A percentile compares a stretch with the other conserved stretches of the same genome.
Conservation (phyloP, 2,329 filamentous ascomycete species). For the Mycosphaerelloides madeirae region DNA sequence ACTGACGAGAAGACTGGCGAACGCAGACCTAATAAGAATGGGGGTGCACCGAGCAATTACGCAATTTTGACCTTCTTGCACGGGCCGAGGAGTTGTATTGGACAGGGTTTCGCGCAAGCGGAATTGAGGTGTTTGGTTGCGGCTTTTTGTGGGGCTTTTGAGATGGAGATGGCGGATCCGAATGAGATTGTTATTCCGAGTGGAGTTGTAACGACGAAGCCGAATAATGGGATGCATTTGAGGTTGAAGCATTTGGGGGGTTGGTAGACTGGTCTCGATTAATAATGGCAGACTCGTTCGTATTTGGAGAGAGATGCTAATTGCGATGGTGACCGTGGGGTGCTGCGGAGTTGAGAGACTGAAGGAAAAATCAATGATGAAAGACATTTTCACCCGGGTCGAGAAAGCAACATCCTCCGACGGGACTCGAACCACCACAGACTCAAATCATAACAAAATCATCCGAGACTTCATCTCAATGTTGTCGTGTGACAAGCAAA, state of each 20-base stretch:
- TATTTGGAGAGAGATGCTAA: too few species aligned
- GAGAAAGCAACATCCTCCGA: too few species aligned
- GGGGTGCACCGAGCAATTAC: slow-evolving; percentile 59
- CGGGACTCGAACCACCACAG: too few species aligned
- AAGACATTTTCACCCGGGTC: too few species aligned
- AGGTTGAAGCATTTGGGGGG: slow-evolving; percentile 17
- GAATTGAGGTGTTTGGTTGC: slow-evolving; percentile 29
- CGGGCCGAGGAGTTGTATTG: slow-evolving; percentile 79
- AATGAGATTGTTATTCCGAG: slow-evolving; percentile 23
- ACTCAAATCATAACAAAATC: too few species aligned
- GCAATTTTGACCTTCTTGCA: slow-evolving; percentile 24
- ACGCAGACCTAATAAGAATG: slow-evolving; percentile 51
- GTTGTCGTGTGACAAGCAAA: too few species aligned
- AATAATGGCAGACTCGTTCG: too few species aligned
- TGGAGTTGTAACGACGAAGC: slow-evolving; percentile 27
- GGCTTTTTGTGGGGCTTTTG: slow-evolving; percentile 26
- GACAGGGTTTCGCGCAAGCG: slow-evolving; percentile 62
- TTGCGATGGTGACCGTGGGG: too few species aligned
- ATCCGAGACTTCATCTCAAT: too few species aligned
- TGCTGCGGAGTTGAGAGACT: too few species aligned
- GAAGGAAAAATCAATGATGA: too few species aligned
- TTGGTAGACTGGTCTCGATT: too few species aligned
- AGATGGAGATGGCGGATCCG: slow-evolving; percentile 22
- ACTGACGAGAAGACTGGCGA: slow-evolving; percentile 22
- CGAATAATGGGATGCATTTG: slow-evolving; percentile 25